Evolutionary conservation across 352 stramenopile species (phyloP).

Genomic region (Pythium graminicola): DNA sequence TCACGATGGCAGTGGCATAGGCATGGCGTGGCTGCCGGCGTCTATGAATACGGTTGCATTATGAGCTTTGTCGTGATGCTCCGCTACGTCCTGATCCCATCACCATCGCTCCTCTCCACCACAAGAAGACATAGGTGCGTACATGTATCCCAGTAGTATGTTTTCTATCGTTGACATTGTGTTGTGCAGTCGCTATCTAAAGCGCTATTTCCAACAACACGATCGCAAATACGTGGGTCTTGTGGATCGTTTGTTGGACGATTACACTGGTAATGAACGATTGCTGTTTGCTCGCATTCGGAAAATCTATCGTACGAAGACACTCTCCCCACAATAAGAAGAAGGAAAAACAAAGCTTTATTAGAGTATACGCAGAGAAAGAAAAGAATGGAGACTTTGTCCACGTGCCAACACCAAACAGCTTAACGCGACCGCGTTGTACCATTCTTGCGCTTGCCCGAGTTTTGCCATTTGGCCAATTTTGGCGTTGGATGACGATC

Average conservation of each 20-base stretch:
- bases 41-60: conserved; percentile 27
- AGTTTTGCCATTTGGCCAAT: conserved; percentile 86
- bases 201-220: conserved; percentile 40
- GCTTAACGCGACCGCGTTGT: conserved; percentile 68
- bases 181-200: conserved; percentile 27
- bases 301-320: conserved; percentile 29
- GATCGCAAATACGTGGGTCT: conserved; percentile 36
- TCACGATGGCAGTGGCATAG: too few species aligned
- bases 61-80: conserved; percentile 31
- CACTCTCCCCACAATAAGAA: not conserved
- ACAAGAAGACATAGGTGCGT: conserved; percentile 32
- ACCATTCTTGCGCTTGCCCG: conserved; percentile 81
- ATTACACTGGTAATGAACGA: conserved; percentile 48
- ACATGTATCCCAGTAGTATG: not conserved
- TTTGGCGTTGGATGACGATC: conserved; percentile 78
- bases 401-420: not conserved
- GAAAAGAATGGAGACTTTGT: conserved; percentile 2
- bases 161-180: not conserved
- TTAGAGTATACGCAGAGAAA: conserved; percentile 26
- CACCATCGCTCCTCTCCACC: conserved; percentile 28
- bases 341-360: conserved; percentile 10
- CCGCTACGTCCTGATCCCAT: conserved; percentile 33
- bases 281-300: conserved; percentile 46
- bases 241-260: conserved; percentile 35
- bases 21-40: conserved; percentile 8